These are phyloP conservation scores for Rhizopus stolonifer DNA, from an alignment of 371 early-diverging fungal species.

Conservation along the genomic window DNA sequence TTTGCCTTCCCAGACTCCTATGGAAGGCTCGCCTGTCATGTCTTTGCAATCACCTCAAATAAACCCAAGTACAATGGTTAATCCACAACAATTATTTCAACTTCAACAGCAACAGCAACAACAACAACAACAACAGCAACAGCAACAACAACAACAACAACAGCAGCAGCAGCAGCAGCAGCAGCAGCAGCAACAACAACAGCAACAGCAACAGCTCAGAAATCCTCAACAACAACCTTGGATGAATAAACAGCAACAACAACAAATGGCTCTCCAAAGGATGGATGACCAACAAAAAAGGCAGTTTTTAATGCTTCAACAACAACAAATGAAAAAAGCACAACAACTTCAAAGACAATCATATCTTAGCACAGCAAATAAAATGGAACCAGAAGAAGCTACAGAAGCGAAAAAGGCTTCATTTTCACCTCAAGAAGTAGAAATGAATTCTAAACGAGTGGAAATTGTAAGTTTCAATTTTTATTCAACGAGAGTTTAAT, in stretches of 20 bases:
- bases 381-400: neutral
- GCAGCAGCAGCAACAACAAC: slow-evolving; percentile 14
- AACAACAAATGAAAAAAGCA: slow-evolving; percentile 7
- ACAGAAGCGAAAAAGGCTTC: slow-evolving; percentile 3
- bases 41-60: slow-evolving; percentile 12
- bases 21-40: slow-evolving; percentile 16
- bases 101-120: slow-evolving; percentile 8
- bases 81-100: slow-evolving; percentile 10
- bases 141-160: slow-evolving; percentile 6
- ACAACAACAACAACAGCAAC: slow-evolving; percentile 8
- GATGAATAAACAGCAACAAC: slow-evolving; percentile 33
- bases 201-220: slow-evolving; percentile 16
- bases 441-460: slow-evolving; percentile 36
- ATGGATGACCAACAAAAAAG: slow-evolving; percentile 30
- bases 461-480: slow-evolving; percentile 27
- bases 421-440: slow-evolving; percentile 14
- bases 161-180: slow-evolving; percentile 11
- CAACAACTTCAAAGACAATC: slow-evolving; percentile 4
- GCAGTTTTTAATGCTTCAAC: slow-evolving; percentile 30
- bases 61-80: slow-evolving; percentile 21
- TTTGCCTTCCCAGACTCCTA: slow-evolving; percentile 7
- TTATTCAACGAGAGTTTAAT: neutral
- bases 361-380: slow-evolving; percentile 6
- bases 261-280: slow-evolving; percentile 21
- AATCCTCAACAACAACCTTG: slow-evolving; percentile 19